Base-by-base conservation (phyloP, 352 stramenopile species). In the Globisporangium irregulare region DNA sequence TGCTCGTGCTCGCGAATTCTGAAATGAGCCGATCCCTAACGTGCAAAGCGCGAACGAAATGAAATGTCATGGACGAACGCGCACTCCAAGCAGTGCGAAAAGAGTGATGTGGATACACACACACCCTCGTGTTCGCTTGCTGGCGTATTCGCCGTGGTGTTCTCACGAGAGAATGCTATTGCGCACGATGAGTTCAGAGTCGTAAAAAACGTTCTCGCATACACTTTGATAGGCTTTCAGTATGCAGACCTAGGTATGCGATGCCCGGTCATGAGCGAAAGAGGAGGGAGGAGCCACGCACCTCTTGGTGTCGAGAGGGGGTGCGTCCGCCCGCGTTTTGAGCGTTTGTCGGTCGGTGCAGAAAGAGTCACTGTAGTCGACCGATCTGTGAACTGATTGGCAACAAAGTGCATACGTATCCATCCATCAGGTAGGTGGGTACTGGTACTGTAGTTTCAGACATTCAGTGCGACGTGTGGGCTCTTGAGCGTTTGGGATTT, bases 1-100 rank as follows among this genome's bases (percentile, higher is more conserved):
- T 41, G 62, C 62, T 59, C 50, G 43, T 27, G 62, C 22, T 67
- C 32, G 62, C 55, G 62, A 54, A 46, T 67, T 61, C 27, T 61
- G 51, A 55, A 67, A 54, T 67, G 62, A 67, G 62, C 22, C n/a
- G 14, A 18, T 32, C 14, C 20, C 8, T 27, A 24, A 63, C 59
- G 41, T 24, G 59, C 38, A 20, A 51, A 46, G 54, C 54, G 27
- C 34, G 54, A 32, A 59, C 24, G 53, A 59, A 50, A 50, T 50
- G 41, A 50, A 20, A n/a, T 32, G 53, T 38, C 29, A 38, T 8
- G 22, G 22, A 24, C 22, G 25, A 58, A 59, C 24, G 18, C 3
- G 8, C 9, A 24, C 12, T 7, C 53, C 15, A 59, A 59, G 53
- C 25, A n/a, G 53, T 32, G 12, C 22, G 22, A 24, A 15, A 59